phyloP scores from a whole-genome alignment of 2,329 filamentous ascomycete genomes.

The Pseudovirgaria hyperparasitica region DNA sequence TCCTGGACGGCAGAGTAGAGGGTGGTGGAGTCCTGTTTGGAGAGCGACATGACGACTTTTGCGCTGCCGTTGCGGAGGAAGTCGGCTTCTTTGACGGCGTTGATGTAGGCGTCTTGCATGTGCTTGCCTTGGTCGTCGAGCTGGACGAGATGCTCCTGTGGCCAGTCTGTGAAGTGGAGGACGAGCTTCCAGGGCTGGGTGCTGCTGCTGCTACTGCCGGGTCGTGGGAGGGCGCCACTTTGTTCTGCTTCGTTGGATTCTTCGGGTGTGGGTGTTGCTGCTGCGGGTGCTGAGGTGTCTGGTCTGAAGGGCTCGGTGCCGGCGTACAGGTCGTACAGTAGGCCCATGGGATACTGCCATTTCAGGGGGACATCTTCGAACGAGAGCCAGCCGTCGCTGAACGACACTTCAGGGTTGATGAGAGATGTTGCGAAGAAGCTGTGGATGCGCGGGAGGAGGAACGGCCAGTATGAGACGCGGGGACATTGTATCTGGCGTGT shows the following conservation, averaged over 20 bases:
- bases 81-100: conserved; percentile 68
- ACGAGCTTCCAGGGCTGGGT: conserved; percentile 49
- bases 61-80: conserved; percentile 80
- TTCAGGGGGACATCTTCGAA: conserved; percentile 57
- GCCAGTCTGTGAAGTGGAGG: conserved; percentile 48
- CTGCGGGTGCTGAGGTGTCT: background rate
- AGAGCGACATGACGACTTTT: conserved; percentile 80
- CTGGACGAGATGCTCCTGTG: conserved; percentile 43
- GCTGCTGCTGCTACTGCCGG: conserved; percentile 3
- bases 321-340: conserved; percentile 58
- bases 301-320: conserved; percentile 36
- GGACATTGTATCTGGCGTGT: conserved; percentile 43
- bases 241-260: no score
- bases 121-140: conserved; percentile 42
- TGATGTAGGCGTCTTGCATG: conserved; percentile 54
- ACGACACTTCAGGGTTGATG: conserved; percentile 42
- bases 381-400: conserved; percentile 49
- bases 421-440: conserved; percentile 47
- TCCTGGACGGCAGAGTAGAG: conserved; percentile 72
- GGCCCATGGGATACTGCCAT: conserved; percentile 58
- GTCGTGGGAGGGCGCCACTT: no score
- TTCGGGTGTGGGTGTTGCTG: no score
- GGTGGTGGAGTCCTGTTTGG: conserved; percentile 68
- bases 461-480: conserved; percentile 55
- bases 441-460: conserved; percentile 49